Evolutionary conservation across 2,329 filamentous ascomycete genomes (phyloP), one percentile per base, ranked within the genome.

Genomic region (Cladosporium sp.): DNA sequence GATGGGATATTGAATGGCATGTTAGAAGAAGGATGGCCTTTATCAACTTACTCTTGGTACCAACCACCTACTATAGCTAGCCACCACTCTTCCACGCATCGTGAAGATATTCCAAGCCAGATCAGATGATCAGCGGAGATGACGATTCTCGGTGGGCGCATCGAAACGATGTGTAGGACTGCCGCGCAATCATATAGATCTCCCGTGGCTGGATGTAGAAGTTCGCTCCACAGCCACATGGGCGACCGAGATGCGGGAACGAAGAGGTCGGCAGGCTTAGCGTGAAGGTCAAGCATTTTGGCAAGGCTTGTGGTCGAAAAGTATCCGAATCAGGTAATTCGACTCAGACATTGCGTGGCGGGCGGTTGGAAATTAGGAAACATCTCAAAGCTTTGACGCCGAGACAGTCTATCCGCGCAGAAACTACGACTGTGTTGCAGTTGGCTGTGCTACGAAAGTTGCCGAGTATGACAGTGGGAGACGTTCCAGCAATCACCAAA

Each of bases 151-250:
- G 30, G 28, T 20, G n/a, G 5, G 28, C 25, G 54, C 34, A 56
- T 56, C 42, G 42, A 49, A 28, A 11, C 54, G 54, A 56, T 56
- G 34, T 17, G 14, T 30, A 49, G 40, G 43, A 14, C 54, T 19
- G 54, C 19, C 54, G 22, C 54, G 54, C 54, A 56, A 56, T 56
- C 54, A 40, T 56, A 56, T 56, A 49, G 40, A 49, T 45, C 42
- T 49, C 19, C 19, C 15, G 54, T 39, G 54, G 54, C 54, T 56
- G 54, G 42, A 43, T 14, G 17, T 19, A 19, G 34, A 28, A 30
- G 17, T 1, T 7, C n/a, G 39, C 39, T 25, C 51, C 51, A 49
- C 30, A 39, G 42, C 54, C 54, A 56, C 34, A 56, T 56, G 54
- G 42, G 40, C 14, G 22, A 20, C 30, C 30, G 14, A 42, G 39